Evolutionary conservation across 768 basidiomycete species (phyloP).

Genomic region (Termitomyces sp.): DNA sequence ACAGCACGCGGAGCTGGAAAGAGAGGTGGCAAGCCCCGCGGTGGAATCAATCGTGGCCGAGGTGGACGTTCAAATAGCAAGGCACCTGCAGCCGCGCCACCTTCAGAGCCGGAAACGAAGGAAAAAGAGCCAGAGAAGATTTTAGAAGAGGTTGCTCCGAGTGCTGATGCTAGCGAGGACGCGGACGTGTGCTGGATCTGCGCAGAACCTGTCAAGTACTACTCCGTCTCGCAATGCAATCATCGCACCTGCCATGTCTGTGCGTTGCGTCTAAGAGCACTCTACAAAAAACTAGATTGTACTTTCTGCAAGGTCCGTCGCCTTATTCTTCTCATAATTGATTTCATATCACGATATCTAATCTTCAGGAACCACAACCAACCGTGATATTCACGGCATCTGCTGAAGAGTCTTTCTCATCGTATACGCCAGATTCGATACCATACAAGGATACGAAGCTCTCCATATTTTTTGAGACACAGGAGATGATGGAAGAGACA

Average conservation of each 20-base stretch:
- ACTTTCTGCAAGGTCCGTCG: conserved; percentile 89
- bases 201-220: conserved; percentile 90
- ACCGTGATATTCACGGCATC: conserved; percentile 75
- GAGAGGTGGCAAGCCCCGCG: conserved; percentile 11
- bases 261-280: conserved; percentile 76
- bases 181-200: conserved; percentile 83
- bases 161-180: conserved; percentile 31
- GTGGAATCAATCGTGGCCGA: conserved; percentile 13
- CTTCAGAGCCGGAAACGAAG: background rate
- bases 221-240: conserved; percentile 84
- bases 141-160: conserved; percentile 6
- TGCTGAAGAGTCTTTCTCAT: conserved; percentile 54
- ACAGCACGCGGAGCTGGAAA: conserved; percentile 9
- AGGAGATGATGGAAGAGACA: conserved; percentile 94
- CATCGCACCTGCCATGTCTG: conserved; percentile 97
- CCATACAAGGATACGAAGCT: conserved; percentile 71
- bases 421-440: conserved; percentile 51
- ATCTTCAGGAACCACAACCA: conserved; percentile 61
- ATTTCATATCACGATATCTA: background rate
- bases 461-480: conserved; percentile 81
- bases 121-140: background rate
- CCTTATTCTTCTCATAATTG: background rate
- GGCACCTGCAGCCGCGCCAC: background rate
- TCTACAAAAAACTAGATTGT: conserved; percentile 93
- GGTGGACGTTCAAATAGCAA: conserved; percentile 8